Percentiles rank a stretch among this genome's conserved stretches.
Evolutionary conservation across 768 basidiomycete genomes (phyloP).

Genomic region (Daedalea quercina): DNA sequence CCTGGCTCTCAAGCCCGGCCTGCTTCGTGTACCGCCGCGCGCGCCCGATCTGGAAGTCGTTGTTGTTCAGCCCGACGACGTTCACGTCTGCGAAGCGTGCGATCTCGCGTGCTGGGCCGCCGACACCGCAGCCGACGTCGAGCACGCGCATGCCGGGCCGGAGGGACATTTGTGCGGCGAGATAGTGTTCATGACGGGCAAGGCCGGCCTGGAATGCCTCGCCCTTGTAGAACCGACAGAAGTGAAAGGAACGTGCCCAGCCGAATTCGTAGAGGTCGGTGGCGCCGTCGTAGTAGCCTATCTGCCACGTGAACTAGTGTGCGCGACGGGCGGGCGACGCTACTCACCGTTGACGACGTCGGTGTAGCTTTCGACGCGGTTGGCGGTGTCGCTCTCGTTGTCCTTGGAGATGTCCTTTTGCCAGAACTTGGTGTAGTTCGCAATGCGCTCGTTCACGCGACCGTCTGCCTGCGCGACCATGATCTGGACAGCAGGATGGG

Average conservation of each 20-base stretch:
- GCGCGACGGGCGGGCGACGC: not conserved
- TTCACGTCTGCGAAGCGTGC: constrained; percentile 82
- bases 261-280: constrained; percentile 95
- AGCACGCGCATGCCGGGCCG: constrained; percentile 92
- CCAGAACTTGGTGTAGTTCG: constrained; percentile 90
- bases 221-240: constrained; percentile 94
- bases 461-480: constrained; percentile 23
- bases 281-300: constrained; percentile 95
- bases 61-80: constrained; percentile 91
- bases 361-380: constrained; percentile 75
- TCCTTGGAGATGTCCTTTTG: constrained; percentile 75
- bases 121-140: constrained; percentile 97
- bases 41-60: constrained; percentile 89
- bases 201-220: constrained; percentile 69
- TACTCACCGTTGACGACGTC: constrained; percentile 85
- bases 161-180: constrained; percentile 79
- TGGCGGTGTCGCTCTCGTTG: constrained; percentile 53
- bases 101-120: constrained; percentile 95
- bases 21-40: constrained; percentile 76
- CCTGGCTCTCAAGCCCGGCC: constrained; percentile 68
- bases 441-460: constrained; percentile 52
- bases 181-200: constrained; percentile 97
- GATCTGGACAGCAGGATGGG: not conserved
- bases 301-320: not conserved
- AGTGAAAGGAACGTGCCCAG: constrained; percentile 90